Percentiles rank a stretch among this genome's conserved stretches.
phyloP scores from a whole-genome alignment of 2,329 filamentous ascomycete genomes.

The Colletotrichum sp. region DNA sequence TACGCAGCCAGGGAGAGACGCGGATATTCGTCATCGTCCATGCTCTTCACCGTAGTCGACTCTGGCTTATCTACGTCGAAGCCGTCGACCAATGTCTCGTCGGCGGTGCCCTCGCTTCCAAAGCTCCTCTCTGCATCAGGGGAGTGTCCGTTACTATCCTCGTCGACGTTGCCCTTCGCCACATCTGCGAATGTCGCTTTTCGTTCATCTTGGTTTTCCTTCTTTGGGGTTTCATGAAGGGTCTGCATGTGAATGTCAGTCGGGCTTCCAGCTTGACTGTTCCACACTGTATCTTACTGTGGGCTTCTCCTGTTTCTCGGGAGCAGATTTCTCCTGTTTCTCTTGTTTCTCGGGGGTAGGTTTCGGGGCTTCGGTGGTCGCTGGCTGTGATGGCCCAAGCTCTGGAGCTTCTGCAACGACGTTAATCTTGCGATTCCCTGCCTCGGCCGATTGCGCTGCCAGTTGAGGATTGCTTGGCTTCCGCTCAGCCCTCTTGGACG shows the following conservation, averaged over 20 bases:
- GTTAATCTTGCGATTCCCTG: slow-evolving; percentile 14
- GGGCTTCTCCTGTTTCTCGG: background rate
- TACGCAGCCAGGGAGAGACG: slow-evolving; percentile 3
- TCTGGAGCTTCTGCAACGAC: slow-evolving; percentile 20
- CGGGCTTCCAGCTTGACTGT: too few species aligned
- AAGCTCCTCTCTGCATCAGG: slow-evolving; percentile 5
- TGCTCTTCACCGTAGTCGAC: slow-evolving; percentile 7
- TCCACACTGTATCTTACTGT: background rate
- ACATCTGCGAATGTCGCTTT: slow-evolving; percentile 1
- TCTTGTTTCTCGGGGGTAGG: background rate
- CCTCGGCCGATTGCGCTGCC: background rate
- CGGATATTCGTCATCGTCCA: slow-evolving; percentile 18
- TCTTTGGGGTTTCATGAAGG: slow-evolving; percentile 10
- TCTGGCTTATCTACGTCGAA: slow-evolving; percentile 1
- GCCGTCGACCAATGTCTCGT: slow-evolving; percentile 19
- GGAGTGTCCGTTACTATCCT: background rate
- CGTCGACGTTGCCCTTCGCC: background rate
- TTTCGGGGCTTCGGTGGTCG: background rate
- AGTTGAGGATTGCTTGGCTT: slow-evolving; percentile 17
- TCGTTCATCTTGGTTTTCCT: background rate
- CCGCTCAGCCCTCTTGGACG: background rate
- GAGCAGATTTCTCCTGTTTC: background rate
- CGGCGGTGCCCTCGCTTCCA: slow-evolving; percentile 17
- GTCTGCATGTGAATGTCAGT: background rate
- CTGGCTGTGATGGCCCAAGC: slow-evolving; percentile 8